phyloP scores from a whole-genome alignment of 345 rosid species.

The Populus tremula region DNA sequence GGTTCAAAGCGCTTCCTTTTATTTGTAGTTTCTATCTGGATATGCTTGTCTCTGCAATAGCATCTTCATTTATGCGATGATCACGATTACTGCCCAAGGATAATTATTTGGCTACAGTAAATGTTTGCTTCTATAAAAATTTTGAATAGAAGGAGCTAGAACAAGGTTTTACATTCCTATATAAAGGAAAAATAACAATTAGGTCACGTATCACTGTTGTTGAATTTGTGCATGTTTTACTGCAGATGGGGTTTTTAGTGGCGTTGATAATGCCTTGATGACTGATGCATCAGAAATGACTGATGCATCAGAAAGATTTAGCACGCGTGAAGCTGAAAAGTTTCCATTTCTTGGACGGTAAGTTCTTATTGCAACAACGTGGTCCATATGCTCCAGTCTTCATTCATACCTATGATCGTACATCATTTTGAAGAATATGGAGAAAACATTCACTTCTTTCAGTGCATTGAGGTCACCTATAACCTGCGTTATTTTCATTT shows the following conservation, averaged over 20 bases:
- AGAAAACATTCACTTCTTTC: not conserved
- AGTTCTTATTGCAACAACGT: slow-evolving; percentile 34
- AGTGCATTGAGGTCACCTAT: not conserved
- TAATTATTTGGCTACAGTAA: not conserved
- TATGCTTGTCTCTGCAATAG: not conserved
- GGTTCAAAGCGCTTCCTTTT: not conserved
- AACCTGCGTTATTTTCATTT: not conserved
- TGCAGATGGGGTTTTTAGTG: slow-evolving; percentile 50
- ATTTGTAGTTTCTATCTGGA: not conserved
- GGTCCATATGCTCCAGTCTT: slow-evolving; percentile 1
- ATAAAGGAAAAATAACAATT: not conserved
- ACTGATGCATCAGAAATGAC: slow-evolving; percentile 53
- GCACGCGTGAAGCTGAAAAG: slow-evolving; percentile 71
- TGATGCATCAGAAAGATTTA: slow-evolving; percentile 64
- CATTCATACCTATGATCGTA: not conserved
- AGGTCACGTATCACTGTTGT: not conserved
- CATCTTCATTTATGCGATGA: not conserved
- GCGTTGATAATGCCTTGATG: slow-evolving; percentile 35
- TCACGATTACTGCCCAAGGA: not conserved
- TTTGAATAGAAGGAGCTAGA: not conserved
- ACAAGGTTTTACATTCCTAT: not conserved
- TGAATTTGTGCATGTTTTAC: slow-evolving; percentile 23
- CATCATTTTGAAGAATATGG: not conserved
- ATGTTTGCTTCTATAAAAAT: not conserved
- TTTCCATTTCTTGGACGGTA: slow-evolving; percentile 72